Base-by-base conservation (phyloP, 192 early-diverging fungal species). In the Spizellomyces sp. region DNA sequence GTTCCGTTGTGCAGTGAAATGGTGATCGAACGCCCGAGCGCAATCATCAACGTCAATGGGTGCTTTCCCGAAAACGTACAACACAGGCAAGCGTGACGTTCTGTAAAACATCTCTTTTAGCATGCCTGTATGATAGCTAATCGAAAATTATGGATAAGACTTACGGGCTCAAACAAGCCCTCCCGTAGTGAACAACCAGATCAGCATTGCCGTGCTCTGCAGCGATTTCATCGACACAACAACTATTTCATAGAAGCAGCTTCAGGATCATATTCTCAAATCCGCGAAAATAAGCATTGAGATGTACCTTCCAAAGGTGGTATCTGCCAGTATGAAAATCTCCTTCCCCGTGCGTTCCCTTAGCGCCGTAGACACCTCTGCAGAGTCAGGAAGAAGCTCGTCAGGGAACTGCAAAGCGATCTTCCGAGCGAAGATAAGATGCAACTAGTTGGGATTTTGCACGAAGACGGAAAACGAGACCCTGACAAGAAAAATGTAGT, bases 161-260 rank as follows among this genome's bases (percentile, higher is more conserved):
- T 79, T 83, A 90, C 86, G 90, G 85, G 69, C 89, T 91, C 48
- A 98, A 78, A 71, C 98, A 99, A 7, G 95, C 88, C 21, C 90
- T 90, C 4, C 98, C 98, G 83, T 93, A 99, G 77, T 99, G 98
- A 42, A 99, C 87, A 42, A 99, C 89, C n/a, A 93, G 71, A 55
- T 98, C 92, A 12, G 94, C 88, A 8, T 79, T 60, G 45, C 88
- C 89, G 71, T 99, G 98, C 77, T 95, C 86, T 7, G 95, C 95
- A 21, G 98, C 96, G 2, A 99, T 91, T 70, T 96, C 94, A 75
- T 99, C 98, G 1, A 97, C 94, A 76, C 98, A 99, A 77, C 98
- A 99, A 77, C 93, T 93, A 65, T 36, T 36, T 36, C 27, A 36
- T 36, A 36, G 3, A 36, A 0, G 27, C 27, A 36, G 27, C 1